A percentile compares a stretch with the other conserved stretches of the same genome.
phyloP scores from a whole-genome alignment of 2,329 filamentous ascomycete species.

The Domatiomyces globalis region DNA sequence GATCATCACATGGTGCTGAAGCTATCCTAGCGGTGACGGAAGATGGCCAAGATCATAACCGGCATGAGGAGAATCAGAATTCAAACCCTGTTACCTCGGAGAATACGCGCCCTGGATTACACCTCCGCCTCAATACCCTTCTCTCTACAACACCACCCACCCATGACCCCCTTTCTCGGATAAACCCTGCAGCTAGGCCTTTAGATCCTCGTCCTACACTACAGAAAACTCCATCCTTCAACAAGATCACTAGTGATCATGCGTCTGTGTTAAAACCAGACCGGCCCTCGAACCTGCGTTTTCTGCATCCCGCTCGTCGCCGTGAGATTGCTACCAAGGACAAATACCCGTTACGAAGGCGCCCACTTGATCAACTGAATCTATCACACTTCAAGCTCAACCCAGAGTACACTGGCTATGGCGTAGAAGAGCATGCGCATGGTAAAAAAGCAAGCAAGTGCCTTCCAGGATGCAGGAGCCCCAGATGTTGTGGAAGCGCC shows the following conservation, averaged over 20 bases:
- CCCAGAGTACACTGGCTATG: conserved; percentile 55
- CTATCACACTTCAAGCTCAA: conserved; percentile 74
- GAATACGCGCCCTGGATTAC: neutral
- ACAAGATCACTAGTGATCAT: neutral
- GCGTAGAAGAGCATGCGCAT: conserved; percentile 62
- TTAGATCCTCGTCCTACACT: neutral
- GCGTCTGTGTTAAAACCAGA: neutral
- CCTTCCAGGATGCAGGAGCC: conserved; percentile 58
- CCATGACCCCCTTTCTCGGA: neutral
- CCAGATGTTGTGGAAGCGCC: conserved; percentile 60
- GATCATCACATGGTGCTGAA: conserved; percentile 15
- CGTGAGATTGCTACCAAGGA: conserved; percentile 10
- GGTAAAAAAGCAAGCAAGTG: conserved; percentile 54
- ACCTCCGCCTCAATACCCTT: neutral
- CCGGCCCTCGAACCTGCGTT: neutral
- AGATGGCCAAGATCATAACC: conserved; percentile 30
- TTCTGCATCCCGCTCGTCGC: neutral
- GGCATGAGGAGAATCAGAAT: neutral
- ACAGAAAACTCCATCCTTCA: neutral
- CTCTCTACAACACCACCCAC: neutral
- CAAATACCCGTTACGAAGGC: conserved; percentile 41
- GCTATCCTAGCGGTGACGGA: conserved; percentile 36
- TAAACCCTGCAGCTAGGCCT: neutral
- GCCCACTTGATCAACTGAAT: conserved; percentile 42
- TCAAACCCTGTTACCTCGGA: neutral